phyloP scores from a whole-genome alignment of 2,329 filamentous ascomycete species.

The Xylaria sp. region DNA sequence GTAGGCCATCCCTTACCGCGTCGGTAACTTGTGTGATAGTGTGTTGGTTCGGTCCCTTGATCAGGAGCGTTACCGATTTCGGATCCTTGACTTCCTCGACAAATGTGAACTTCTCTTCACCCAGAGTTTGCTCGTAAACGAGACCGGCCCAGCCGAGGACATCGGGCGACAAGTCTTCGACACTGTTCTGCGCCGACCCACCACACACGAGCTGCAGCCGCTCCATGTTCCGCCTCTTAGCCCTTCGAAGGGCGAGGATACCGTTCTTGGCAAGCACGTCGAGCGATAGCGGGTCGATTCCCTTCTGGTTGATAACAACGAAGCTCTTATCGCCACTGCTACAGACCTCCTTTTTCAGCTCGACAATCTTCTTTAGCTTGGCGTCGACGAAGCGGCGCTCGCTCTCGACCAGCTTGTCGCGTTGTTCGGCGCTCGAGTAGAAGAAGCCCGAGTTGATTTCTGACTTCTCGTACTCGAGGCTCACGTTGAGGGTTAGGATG shows the following conservation, averaged over 20 bases:
- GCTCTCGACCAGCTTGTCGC: conserved; percentile 97
- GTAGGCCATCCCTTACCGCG: conserved; percentile 91
- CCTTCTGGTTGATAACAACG: conserved; percentile 99
- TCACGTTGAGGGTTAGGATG: conserved; percentile 95
- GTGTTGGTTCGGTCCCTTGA: conserved; percentile 97
- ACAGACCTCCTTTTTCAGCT: conserved; percentile 97
- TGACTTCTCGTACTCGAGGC: conserved; percentile 97
- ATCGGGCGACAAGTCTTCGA: conserved; percentile 89
- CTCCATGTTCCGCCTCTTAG: conserved; percentile 99
- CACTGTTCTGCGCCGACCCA: conserved; percentile 91
- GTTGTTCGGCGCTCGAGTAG: conserved; percentile 96
- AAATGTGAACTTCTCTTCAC: conserved; percentile 99
- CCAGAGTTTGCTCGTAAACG: conserved; percentile 96
- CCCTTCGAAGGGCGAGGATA: conserved; percentile 91
- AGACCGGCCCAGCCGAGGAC: conserved; percentile 94
- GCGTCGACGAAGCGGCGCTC: conserved; percentile 95
- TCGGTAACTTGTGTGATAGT: conserved; percentile 98
- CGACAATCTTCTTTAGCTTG: conserved; percentile 96
- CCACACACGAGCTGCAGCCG: conserved; percentile 94
- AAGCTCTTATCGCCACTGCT: conserved; percentile 90
- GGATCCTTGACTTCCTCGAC: conserved; percentile 98
- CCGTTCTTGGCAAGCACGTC: conserved; percentile 98
- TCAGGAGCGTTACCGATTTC: conserved; percentile 96
- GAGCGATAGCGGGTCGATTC: conserved; percentile 94
- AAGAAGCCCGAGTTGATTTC: conserved; percentile 99